Conservation (phyloP, 768 basidiomycete genomes). For the Tylopilus plumbeoviolaceoides region DNA sequence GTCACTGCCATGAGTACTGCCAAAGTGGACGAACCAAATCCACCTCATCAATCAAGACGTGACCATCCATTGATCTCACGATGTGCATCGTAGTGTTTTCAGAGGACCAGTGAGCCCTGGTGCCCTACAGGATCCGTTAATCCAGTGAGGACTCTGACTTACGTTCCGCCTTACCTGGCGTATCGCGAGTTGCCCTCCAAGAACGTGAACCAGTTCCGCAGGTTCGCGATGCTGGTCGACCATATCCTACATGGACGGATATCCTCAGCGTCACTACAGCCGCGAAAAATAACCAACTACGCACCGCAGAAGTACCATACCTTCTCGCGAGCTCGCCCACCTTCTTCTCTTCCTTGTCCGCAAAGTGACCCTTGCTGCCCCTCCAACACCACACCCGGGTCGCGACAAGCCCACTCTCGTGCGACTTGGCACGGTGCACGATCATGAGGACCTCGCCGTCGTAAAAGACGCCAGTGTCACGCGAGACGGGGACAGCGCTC, state of each 20-base stretch:
- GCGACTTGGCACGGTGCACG: slow-evolving; percentile 65
- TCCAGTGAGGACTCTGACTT: not conserved
- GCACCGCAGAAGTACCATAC: slow-evolving; percentile 63
- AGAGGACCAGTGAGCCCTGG: slow-evolving; percentile 66
- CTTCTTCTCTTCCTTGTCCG: slow-evolving; percentile 63
- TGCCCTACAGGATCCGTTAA: slow-evolving; percentile 44
- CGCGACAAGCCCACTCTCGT: slow-evolving; percentile 57
- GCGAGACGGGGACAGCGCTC: slow-evolving; percentile 43
- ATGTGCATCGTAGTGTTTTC: slow-evolving; percentile 85
- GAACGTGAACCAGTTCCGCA: slow-evolving; percentile 50
- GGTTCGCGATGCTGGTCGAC: slow-evolving; percentile 66
- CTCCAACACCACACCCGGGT: slow-evolving; percentile 78
- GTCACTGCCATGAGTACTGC: not conserved
- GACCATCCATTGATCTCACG: slow-evolving; percentile 47
- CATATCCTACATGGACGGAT: slow-evolving; percentile 21
- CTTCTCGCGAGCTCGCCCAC: slow-evolving; percentile 66
- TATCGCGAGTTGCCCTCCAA: slow-evolving; percentile 70
- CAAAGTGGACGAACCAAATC: slow-evolving; percentile 49
- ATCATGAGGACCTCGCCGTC: slow-evolving; percentile 68
- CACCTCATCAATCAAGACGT: slow-evolving; percentile 64
- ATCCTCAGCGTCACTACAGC: too few relatives aligned
- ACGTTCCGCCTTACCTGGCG: slow-evolving; percentile 54
- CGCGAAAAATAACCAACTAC: slow-evolving; percentile 17
- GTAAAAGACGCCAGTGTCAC: slow-evolving; percentile 57
- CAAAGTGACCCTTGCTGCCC: slow-evolving; percentile 50